Percentiles rank a stretch among this genome's conserved stretches.
Evolutionary conservation across 2,329 filamentous ascomycete genomes (phyloP).

Genomic region (Penicillium sp.): DNA sequence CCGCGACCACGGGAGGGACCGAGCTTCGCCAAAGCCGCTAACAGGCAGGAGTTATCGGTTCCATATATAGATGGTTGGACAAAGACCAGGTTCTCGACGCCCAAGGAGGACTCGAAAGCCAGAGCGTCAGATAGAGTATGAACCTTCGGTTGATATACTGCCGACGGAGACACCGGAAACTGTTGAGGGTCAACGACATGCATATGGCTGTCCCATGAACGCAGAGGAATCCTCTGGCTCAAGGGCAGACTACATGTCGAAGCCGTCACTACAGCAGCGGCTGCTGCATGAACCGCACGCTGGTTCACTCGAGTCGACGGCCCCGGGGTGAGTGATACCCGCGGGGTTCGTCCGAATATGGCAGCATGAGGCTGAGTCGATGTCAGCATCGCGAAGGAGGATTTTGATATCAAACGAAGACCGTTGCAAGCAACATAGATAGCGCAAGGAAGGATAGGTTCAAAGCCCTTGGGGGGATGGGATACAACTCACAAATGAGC

Average conservation of each 20-base stretch:
- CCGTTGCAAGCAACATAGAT: not conserved
- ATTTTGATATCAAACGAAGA: not conserved
- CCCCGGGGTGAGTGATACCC: slow-evolving; percentile 25
- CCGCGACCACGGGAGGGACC: slow-evolving; percentile 59
- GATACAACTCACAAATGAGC: slow-evolving; percentile 27
- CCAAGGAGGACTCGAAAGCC: slow-evolving; percentile 58
- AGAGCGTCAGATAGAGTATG: slow-evolving; percentile 60
- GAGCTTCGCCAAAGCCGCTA: slow-evolving; percentile 59
- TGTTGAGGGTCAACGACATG: slow-evolving; percentile 63
- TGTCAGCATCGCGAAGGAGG: slow-evolving; percentile 34
- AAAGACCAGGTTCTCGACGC: slow-evolving; percentile 63
- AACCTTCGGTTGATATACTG: slow-evolving; percentile 58
- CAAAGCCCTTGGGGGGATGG: slow-evolving; percentile 4
- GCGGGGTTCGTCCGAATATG: slow-evolving; percentile 23
- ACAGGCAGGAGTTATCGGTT: slow-evolving; percentile 64
- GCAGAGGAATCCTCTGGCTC: slow-evolving; percentile 37
- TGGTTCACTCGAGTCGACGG: slow-evolving; percentile 17
- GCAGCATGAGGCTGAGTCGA: slow-evolving; percentile 32
- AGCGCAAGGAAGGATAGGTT: not conserved
- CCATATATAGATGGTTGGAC: slow-evolving; percentile 69
- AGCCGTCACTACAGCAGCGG: not conserved
- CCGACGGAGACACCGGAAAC: slow-evolving; percentile 57
- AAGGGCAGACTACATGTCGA: slow-evolving; percentile 18
- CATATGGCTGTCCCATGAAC: slow-evolving; percentile 68
- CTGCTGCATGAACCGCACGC: slow-evolving; percentile 22